These are phyloP conservation scores for Ogataea nitratoaversa DNA, from an alignment of 805 yeast species.

Conservation along the genomic window DNA sequence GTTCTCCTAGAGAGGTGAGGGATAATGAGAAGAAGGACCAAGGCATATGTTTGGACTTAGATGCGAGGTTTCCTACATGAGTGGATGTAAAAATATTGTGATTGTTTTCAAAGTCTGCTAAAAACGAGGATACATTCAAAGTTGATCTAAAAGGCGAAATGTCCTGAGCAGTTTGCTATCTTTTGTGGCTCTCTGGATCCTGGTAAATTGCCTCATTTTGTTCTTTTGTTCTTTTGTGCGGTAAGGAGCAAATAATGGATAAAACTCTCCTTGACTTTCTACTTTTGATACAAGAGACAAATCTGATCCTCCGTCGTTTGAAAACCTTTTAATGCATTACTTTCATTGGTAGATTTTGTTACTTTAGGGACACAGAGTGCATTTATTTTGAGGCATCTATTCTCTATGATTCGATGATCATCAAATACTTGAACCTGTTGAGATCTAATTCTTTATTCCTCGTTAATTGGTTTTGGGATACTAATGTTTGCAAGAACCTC, in stretches of 20 bases:
- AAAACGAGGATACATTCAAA: background rate
- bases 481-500: slow-evolving; percentile 24
- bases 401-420: slow-evolving; percentile 8
- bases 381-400: background rate
- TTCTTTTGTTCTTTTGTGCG: slow-evolving; percentile 12
- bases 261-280: no score
- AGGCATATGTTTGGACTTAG: background rate
- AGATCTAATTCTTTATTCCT: slow-evolving; percentile 20
- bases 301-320: background rate
- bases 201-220: background rate
- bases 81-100: background rate
- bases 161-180: slow-evolving; percentile 16
- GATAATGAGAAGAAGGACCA: slow-evolving; percentile 6
- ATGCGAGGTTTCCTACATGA: background rate
- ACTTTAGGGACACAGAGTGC: background rate
- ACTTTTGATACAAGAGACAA: no score
- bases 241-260: slow-evolving; percentile 21
- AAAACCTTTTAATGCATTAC: no score
- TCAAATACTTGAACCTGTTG: no score
- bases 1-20: background rate
- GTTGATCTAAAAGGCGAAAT: slow-evolving; percentile 16
- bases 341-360: no score
- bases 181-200: background rate
- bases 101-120: background rate
- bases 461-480: slow-evolving; percentile 26